Evolutionary conservation across 2,329 filamentous ascomycete species (phyloP).

Genomic region (Alternaria incomplexa): DNA sequence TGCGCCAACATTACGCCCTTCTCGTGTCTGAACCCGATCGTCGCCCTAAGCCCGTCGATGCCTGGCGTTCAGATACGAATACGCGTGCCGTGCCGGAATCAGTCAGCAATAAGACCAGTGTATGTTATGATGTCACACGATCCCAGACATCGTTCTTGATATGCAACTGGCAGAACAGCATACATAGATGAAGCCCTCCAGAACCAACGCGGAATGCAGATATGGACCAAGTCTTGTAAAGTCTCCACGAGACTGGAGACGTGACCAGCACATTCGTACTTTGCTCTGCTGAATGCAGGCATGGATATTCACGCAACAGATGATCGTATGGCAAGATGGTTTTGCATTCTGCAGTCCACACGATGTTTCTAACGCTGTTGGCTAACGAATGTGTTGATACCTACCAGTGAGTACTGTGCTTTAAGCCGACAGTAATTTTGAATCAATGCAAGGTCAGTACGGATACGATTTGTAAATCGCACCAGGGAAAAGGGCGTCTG

Average conservation of each 20-base stretch:
- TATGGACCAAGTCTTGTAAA: neutral
- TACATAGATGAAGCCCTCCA: neutral
- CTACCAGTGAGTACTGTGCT: neutral
- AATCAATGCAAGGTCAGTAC: neutral
- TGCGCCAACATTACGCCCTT: neutral
- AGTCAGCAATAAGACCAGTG: neutral
- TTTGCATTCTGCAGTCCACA: neutral
- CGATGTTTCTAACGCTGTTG: neutral
- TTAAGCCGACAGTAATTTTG: neutral
- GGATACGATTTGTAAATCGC: neutral
- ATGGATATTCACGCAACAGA: neutral
- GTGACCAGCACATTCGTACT: neutral
- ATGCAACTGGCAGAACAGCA: neutral
- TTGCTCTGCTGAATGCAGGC: neutral
- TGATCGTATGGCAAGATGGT: neutral
- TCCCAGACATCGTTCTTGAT: neutral
- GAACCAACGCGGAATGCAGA: neutral
- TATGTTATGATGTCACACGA: neutral
- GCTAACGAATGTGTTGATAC: neutral
- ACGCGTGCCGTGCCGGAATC: neutral
- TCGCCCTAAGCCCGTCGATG: neutral
- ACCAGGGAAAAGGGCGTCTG: conserved; percentile 7
- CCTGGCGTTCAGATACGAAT: neutral
- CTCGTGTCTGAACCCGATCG: neutral
- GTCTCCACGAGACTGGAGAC: neutral